phyloP scores from a whole-genome alignment of 441 rosid genomes.

The Brassica balearica region DNA sequence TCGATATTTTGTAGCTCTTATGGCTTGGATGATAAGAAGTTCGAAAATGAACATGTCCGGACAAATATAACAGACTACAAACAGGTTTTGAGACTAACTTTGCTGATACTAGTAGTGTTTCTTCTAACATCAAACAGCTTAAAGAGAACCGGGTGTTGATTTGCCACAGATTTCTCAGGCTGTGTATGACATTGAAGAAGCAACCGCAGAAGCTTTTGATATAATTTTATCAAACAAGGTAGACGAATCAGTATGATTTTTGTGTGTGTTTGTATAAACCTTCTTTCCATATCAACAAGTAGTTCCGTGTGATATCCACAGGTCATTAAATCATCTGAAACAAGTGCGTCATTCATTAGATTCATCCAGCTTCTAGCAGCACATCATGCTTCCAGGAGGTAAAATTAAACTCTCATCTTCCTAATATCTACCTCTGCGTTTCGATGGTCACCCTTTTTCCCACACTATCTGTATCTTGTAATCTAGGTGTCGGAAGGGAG shows the following conservation, averaged over 20 bases:
- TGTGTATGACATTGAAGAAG: slow-evolving; percentile 92
- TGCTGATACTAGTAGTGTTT: slow-evolving; percentile 1
- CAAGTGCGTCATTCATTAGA: slow-evolving; percentile 77
- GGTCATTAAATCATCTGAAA: slow-evolving; percentile 56
- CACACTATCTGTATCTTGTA: slow-evolving; percentile 42
- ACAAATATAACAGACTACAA: slow-evolving; percentile 72
- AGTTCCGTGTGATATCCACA: slow-evolving; percentile 30
- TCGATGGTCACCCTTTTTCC: slow-evolving; percentile 40
- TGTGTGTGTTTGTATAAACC: background rate
- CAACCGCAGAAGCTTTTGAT: slow-evolving; percentile 78
- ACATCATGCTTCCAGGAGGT: slow-evolving; percentile 97
- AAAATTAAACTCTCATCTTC: slow-evolving; percentile 26
- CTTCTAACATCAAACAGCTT: slow-evolving; percentile 1
- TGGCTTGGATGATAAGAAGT: slow-evolving; percentile 78
- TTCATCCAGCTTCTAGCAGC: slow-evolving; percentile 87
- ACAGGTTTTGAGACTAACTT: slow-evolving; percentile 55
- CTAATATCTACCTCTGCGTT: slow-evolving; percentile 19
- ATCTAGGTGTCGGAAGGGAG: slow-evolving; percentile 91
- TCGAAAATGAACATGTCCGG: slow-evolving; percentile 69
- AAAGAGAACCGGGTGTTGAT: slow-evolving; percentile 11
- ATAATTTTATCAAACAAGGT: slow-evolving; percentile 83
- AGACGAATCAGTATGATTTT: slow-evolving; percentile 20
- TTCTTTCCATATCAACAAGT: slow-evolving; percentile 3
- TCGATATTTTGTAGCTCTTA: slow-evolving; percentile 65
- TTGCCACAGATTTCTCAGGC: slow-evolving; percentile 80